Percentiles rank a stretch among this genome's conserved stretches.
phyloP scores from a whole-genome alignment of 148 eudicot genomes.

The Tetragonia tetragonoides region DNA sequence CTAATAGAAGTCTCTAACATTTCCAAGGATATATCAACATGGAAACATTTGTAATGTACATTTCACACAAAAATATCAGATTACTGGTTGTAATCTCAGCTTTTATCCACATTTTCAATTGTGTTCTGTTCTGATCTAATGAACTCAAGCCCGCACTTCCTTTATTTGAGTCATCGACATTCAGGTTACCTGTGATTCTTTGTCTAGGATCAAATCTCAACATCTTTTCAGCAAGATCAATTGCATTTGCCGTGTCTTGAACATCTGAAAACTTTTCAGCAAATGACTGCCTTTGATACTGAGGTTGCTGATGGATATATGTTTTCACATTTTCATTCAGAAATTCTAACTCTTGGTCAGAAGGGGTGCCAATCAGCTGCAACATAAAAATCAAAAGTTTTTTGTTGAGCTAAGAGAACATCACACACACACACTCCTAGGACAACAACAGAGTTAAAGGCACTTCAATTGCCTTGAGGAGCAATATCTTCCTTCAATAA shows the following conservation, averaged over 20 bases:
- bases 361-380: constrained; percentile 94
- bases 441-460: background rate
- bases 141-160: no score
- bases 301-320: constrained; percentile 80
- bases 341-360: constrained; percentile 77
- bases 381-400: constrained; percentile 10
- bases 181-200: constrained; percentile 88
- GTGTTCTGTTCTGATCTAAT: no score
- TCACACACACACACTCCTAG: background rate
- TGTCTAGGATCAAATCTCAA: constrained; percentile 89
- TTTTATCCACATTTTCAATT: no score
- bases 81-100: no score
- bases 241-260: constrained; percentile 71
- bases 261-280: constrained; percentile 80
- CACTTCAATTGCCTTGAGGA: background rate
- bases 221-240: constrained; percentile 95
- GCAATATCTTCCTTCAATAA: background rate
- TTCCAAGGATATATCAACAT: no score
- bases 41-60: no score
- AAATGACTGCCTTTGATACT: constrained; percentile 69
- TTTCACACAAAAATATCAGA: no score
- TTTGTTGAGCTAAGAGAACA: constrained; percentile 9
- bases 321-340: constrained; percentile 91
- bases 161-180: no score
- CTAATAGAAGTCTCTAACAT: no score